Evolutionary conservation across 2,329 filamentous ascomycete species (phyloP).

Genomic region (Diaporthe amygdali): DNA sequence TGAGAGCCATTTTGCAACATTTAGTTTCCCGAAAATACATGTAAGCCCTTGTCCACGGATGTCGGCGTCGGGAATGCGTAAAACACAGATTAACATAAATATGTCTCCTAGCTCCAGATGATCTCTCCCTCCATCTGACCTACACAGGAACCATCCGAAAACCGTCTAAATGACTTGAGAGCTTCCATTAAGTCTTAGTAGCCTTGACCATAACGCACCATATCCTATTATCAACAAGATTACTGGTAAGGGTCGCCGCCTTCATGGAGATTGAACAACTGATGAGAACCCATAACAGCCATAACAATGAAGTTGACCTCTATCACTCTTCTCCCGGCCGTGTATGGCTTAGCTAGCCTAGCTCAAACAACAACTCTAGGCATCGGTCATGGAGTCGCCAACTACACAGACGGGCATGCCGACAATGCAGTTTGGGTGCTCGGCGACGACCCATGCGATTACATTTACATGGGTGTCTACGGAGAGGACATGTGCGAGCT

Average conservation of each 20-base stretch:
- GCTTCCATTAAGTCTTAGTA: neutral
- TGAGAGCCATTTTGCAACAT: neutral
- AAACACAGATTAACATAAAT: neutral
- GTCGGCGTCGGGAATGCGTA: neutral
- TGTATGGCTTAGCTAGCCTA: neutral
- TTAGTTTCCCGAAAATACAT: neutral
- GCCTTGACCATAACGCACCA: neutral
- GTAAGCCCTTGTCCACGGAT: neutral
- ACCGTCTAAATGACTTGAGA: neutral
- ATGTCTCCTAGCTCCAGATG: neutral
- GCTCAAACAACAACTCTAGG: neutral
- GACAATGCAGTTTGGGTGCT: neutral
- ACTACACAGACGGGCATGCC: neutral
- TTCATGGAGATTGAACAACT: neutral
- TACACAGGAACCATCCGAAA: neutral
- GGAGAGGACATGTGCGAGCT: neutral
- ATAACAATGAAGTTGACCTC: neutral
- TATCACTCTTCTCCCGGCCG: neutral
- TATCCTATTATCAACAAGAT: neutral
- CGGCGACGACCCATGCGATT: neutral
- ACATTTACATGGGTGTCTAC: neutral
- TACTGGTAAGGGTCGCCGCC: neutral
- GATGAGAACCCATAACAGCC: neutral
- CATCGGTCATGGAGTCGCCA: neutral
- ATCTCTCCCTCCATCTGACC: neutral